These are phyloP conservation scores for Parsonsia alboflavescens DNA, from an alignment of 257 asterid species.

Conservation along the genomic window DNA sequence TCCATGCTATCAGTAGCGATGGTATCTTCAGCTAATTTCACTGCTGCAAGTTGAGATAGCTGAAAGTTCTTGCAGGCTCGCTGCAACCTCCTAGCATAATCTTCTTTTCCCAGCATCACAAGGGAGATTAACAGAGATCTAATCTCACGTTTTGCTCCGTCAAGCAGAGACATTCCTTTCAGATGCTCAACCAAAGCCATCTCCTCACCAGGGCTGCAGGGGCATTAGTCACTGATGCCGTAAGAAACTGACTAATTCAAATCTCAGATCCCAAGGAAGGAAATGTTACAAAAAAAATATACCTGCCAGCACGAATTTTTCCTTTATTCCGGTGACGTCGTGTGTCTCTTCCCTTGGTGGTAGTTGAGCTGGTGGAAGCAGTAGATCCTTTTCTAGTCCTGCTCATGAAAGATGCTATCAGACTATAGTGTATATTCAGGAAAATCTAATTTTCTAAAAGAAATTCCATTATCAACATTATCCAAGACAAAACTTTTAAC, in stretches of 20 bases:
- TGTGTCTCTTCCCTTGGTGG: conserved; percentile 64
- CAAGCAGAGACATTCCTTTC: conserved; percentile 71
- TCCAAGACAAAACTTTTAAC: not conserved
- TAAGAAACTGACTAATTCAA: conserved; percentile 3
- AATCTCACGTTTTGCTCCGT: conserved; percentile 74
- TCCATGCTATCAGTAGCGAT: conserved; percentile 35
- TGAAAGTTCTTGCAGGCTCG: conserved; percentile 56
- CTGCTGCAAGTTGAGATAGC: conserved; percentile 78
- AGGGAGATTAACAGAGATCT: conserved; percentile 58
- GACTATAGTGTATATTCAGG: not conserved
- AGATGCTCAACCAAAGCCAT: conserved; percentile 80
- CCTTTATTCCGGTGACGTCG: conserved; percentile 78
- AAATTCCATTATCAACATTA: not conserved
- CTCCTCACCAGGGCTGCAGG: conserved; percentile 84
- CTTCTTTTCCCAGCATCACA: conserved; percentile 71
- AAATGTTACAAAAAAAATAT: conserved; percentile 8
- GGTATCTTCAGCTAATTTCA: conserved; percentile 62
- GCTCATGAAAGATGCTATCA: conserved; percentile 25
- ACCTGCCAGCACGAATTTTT: conserved; percentile 99
- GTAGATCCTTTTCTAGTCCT: conserved; percentile 70
- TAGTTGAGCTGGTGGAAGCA: conserved; percentile 49
- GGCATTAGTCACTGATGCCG: conserved; percentile 7
- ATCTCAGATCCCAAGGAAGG: not conserved
- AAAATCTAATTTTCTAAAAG: not conserved
- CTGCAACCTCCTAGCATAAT: conserved; percentile 72